Evolutionary conservation across 176 grass and related monocot genomes (phyloP).

Genomic region (Lolium multiflorum): DNA sequence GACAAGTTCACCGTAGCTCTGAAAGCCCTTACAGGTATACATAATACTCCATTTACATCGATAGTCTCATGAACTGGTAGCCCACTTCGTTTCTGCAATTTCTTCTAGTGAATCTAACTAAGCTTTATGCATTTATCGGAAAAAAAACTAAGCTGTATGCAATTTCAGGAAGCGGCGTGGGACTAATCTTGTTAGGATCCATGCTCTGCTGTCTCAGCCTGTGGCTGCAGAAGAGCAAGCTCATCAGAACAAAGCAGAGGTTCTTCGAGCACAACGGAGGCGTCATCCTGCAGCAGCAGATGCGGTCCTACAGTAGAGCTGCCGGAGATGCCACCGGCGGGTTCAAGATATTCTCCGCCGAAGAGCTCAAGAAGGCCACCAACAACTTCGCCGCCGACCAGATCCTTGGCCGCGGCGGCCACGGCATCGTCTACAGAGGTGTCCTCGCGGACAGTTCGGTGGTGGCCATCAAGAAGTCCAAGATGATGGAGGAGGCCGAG

Average conservation of each 20-base stretch:
- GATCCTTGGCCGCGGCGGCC: no score
- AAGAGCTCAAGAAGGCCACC: background rate
- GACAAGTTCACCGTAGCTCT: constrained; percentile 54
- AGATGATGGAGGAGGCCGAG: background rate
- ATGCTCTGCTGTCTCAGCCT: constrained; percentile 39
- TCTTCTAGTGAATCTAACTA: no score
- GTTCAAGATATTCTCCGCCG: constrained; percentile 57
- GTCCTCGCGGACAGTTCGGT: background rate
- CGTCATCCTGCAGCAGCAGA: background rate
- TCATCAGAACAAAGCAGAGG: constrained; percentile 52
- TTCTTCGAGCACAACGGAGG: constrained; percentile 81
- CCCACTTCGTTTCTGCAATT: no score
- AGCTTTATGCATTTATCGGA: no score
- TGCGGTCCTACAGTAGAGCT: constrained; percentile 32
- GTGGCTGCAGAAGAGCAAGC: constrained; percentile 51
- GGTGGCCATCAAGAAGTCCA: no score
- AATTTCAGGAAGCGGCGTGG: no score
- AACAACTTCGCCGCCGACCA: no score
- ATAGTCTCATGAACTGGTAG: no score
- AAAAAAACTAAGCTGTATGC: no score
- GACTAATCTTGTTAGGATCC: constrained; percentile 16
- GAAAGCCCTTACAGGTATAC: constrained; percentile 62
- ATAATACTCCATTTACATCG: constrained; percentile 1
- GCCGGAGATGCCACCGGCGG: background rate
- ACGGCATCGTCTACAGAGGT: no score